phyloP scores from a whole-genome alignment of 2,329 filamentous ascomycete genomes.

The Stagonosporopsis chrysanthemi region DNA sequence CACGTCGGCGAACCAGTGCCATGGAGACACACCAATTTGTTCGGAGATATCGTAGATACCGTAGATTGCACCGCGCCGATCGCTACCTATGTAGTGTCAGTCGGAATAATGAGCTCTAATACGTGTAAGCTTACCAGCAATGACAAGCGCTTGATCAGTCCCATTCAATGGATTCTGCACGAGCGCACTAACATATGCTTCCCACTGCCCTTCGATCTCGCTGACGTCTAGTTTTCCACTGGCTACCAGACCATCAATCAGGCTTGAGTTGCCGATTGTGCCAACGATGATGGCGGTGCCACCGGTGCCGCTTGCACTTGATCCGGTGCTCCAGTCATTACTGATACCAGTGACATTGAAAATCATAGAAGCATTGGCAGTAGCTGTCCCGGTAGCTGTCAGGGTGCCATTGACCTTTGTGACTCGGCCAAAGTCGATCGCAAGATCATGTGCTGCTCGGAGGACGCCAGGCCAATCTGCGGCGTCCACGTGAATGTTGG shows the following conservation, averaged over 20 bases:
- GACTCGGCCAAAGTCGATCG: conserved; percentile 73
- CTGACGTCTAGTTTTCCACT: conserved; percentile 65
- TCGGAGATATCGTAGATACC: conserved; percentile 75
- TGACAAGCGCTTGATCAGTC: conserved; percentile 66
- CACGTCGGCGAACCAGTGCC: conserved; percentile 74
- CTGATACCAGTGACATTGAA: conserved; percentile 53
- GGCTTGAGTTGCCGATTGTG: conserved; percentile 69
- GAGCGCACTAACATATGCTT: conserved; percentile 69
- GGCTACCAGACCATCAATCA: conserved; percentile 66
- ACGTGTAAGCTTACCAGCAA: conserved; percentile 58
- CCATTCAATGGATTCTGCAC: conserved; percentile 65
- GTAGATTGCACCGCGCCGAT: conserved; percentile 72
- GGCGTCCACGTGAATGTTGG: conserved; percentile 45
- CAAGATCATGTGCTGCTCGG: conserved; percentile 71
- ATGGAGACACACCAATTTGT: conserved; percentile 76
- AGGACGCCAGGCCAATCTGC: conserved; percentile 73
- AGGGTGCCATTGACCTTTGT: conserved; percentile 69
- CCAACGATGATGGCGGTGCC: conserved; percentile 69
- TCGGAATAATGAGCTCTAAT: not conserved
- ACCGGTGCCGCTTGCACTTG: conserved; percentile 14
- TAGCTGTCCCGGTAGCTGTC: conserved; percentile 60
- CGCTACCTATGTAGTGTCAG: conserved; percentile 54
- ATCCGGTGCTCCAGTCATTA: conserved; percentile 43
- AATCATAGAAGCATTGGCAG: conserved; percentile 54
- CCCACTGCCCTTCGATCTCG: conserved; percentile 69